Evolutionary conservation across 2,329 filamentous ascomycete genomes (phyloP), one percentile per base, ranked within the genome.

Genomic region (Botrytis medusae): DNA sequence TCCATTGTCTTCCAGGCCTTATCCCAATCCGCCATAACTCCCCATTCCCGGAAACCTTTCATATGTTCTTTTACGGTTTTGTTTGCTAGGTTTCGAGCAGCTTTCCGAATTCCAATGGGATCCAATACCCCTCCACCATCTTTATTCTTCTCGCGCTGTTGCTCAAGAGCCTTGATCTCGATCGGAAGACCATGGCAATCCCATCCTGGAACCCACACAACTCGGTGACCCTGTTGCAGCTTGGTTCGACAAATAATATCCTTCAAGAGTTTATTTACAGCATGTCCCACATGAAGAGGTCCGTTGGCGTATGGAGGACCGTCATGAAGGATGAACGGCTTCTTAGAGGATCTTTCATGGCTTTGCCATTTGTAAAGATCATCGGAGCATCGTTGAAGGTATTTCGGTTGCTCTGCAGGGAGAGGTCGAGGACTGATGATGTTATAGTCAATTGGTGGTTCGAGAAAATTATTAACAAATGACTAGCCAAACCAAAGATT

Each of bases 151-250:
- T 74, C 74, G 54, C 76, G 75, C 32, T 78, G 73, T 73, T 77
- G 79, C 59, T 78, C 81, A 25, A 99, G 87, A 37, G 95, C 96
- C 83, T 98, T 99, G 78, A 98, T 87, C 86, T 99, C 96, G 80
- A 99, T 99, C 1, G 96, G 96, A 67, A 99, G 87, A 0, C 96
- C 96, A 85, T 99, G 96, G 77, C 96, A 99, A 81, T 99, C 97
- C 96, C 96, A 99, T 63, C 96, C 95, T 2, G 96, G 96, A 25
- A 94, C 86, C 80, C 97, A 99, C 57, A 90, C 86, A 48, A 98
- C 91, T 75, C 89, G 87, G 77, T 88, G 91, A 29, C 87, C 96
- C 80, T 91, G 88, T 74, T 93, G 90, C 74, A 98, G 85, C 83
- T 97, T 90, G 75, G 92, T 90, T 59, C 96, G 89, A 78, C 94